Base-by-base conservation (phyloP, 495 filamentous ascomycete genomes). In the Aspergillus nidulans region DNA sequence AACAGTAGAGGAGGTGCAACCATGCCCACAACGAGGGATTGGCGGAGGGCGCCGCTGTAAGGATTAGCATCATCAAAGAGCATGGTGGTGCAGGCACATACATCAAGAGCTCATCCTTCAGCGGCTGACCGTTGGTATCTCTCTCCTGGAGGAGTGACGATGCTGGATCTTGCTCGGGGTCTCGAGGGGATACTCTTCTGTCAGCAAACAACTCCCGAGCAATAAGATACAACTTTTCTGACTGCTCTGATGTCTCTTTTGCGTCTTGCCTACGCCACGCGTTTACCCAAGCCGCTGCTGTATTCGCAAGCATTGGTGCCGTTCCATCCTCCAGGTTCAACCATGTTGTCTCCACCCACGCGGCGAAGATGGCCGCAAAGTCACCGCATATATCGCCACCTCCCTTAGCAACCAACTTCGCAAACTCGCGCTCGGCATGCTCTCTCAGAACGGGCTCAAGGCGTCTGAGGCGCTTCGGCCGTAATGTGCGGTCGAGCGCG, bases 1-100 rank as follows among this genome's bases (percentile, higher is more conserved):
- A 50, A 39, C 6, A 50, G 47, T 3, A 50, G 30, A 3, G 47
- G 46, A 18, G 26, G 46, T 8, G 46, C 46, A 7, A 49, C 46
- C 46, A 49, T 49, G 16, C 46, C 46, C n/a, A 49, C 46, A 5
- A 49, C 46, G 28, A 49, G 46, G n/a, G 46, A 49, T 23, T 49
- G 46, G 25, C 46, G 46, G 26, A 49, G 46, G 16, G 13, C 10
- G 46, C 46, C 46, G 13, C 46, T 49, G 16, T 4, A 18, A 34
- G 19, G 10, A 9, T 49, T 18, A 34, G 25, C 24, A 15, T 15
- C 24, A 9, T 9, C 19, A 43, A 43, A 16, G 36, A 5, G 21
- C 10, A 20, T 9, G n/a, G 16, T 18, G 4, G 6, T 12, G 19
- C 40, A 10, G 12, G 8, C 7, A 43, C 25, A 7, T 49, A 49